Percentiles rank a stretch among this genome's conserved stretches.
These are phyloP conservation scores for Xerophyta viscosa DNA, from an alignment of 106 monocot genomes.

Conservation along the genomic window DNA sequence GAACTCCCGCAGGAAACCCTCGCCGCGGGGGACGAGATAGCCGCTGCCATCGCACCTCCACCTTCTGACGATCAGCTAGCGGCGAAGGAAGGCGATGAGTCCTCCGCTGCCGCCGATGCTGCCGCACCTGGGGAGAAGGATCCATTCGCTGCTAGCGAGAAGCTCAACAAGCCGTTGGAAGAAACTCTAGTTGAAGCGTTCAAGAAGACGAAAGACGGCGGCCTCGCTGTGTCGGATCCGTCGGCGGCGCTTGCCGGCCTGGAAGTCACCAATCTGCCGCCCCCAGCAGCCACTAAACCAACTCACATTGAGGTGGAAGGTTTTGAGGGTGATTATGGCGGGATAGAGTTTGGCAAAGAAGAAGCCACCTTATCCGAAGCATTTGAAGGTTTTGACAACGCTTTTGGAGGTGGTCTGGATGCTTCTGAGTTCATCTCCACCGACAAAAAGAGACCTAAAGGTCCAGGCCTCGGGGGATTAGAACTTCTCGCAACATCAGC, in stretches of 20 bases:
- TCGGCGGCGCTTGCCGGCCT: conserved; percentile 66
- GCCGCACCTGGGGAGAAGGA: conserved; percentile 65
- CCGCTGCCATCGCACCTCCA: conserved; percentile 42
- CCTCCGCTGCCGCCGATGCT: conserved; percentile 21
- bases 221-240: conserved; percentile 30
- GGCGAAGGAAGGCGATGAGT: too few relatives aligned
- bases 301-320: conserved; percentile 85
- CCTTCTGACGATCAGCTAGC: conserved; percentile 28
- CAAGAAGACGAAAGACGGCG: conserved; percentile 61
- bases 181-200: conserved; percentile 76
- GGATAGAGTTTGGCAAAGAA: conserved; percentile 86
- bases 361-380: conserved; percentile 75
- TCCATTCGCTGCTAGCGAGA: conserved; percentile 90
- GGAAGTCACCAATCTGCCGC: conserved; percentile 70
- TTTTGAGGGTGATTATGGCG: conserved; percentile 96
- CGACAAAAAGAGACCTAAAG: conserved; percentile 41
- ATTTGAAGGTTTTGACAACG: conserved; percentile 87
- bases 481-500: conserved; percentile 48
- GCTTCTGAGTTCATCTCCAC: conserved; percentile 78
- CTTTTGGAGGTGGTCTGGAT: conserved; percentile 94
- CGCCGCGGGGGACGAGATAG: conserved; percentile 72
- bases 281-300: conserved; percentile 74
- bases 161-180: conserved; percentile 66
- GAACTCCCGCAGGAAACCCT: conserved; percentile 85
- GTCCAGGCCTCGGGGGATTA: conserved; percentile 45